phyloP scores from a whole-genome alignment of 2,329 filamentous ascomycete species.

The Neurospora crassa region DNA sequence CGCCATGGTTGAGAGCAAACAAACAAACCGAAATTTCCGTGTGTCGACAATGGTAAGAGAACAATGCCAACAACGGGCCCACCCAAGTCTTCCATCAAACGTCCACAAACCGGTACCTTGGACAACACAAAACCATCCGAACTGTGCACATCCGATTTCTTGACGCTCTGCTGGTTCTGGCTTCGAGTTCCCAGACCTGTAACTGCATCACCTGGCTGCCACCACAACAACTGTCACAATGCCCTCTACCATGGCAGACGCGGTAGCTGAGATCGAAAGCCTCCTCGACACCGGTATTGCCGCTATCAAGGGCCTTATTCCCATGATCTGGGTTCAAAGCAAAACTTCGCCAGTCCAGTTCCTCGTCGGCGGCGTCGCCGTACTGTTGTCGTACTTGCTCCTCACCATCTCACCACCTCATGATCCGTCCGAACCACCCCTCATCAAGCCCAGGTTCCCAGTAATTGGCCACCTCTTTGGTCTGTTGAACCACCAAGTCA shows the following conservation, averaged over 20 bases:
- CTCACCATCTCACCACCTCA: background rate
- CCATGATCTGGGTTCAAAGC: constrained; percentile 14
- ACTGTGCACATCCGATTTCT: background rate
- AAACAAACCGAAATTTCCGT: background rate
- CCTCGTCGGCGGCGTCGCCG: constrained; percentile 5
- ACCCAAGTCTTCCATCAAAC: background rate
- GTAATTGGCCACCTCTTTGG: constrained; percentile 9
- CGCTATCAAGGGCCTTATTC: constrained; percentile 10
- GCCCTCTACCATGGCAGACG: background rate
- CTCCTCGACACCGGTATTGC: constrained; percentile 8
- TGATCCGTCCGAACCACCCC: constrained; percentile 10
- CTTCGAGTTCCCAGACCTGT: accelerated
- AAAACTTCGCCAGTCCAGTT: constrained; percentile 11
- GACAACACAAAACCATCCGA: background rate
- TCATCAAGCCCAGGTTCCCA: constrained; percentile 7
- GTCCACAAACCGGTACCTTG: background rate
- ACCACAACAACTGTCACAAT: background rate
- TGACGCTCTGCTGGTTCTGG: background rate
- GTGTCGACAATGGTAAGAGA: background rate
- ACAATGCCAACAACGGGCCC: background rate
- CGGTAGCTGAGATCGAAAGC: background rate
- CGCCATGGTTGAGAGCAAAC: background rate
- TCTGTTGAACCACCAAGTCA: background rate
- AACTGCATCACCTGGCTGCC: background rate
- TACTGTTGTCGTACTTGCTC: constrained; percentile 15